A percentile compares a stretch with the other conserved stretches of the same genome.
These are phyloP conservation scores for Phycomyces blakesleeanus DNA, from an alignment of 192 early-diverging fungal genomes.

Conservation along the genomic window DNA sequence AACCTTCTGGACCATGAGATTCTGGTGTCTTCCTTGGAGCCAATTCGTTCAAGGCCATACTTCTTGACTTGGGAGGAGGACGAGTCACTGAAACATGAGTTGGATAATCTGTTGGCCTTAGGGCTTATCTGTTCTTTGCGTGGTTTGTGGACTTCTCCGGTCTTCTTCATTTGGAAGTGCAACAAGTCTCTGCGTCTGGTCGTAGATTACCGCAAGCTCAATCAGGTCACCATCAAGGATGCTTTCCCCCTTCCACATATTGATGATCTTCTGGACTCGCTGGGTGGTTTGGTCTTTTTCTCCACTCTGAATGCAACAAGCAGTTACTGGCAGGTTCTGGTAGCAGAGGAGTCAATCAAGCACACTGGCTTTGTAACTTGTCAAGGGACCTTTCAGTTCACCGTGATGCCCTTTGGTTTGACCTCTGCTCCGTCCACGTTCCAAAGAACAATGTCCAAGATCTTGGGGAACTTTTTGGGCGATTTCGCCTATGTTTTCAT, in stretches of 20 bases:
- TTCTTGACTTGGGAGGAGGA: neutral
- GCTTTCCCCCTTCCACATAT: conserved; percentile 38
- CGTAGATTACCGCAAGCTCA: conserved; percentile 42
- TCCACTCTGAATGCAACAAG: conserved; percentile 14
- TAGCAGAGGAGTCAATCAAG: neutral
- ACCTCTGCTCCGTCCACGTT: conserved; percentile 61
- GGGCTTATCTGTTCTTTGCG: neutral
- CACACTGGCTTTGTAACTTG: conserved; percentile 33
- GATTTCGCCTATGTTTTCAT: conserved; percentile 23
- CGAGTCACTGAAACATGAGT: neutral
- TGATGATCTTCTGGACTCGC: conserved; percentile 21
- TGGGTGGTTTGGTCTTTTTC: conserved; percentile 22
- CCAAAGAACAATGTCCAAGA: conserved; percentile 15
- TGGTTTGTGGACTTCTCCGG: conserved; percentile 19
- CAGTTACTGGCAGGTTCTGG: conserved; percentile 24
- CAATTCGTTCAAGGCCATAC: neutral
- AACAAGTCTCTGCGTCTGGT: conserved; percentile 30
- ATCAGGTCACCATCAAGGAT: conserved; percentile 37
- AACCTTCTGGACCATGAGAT: neutral
- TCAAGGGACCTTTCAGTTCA: conserved; percentile 47
- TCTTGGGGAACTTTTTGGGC: neutral
- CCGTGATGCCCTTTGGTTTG: conserved; percentile 61
- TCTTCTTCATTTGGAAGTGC: conserved; percentile 40
- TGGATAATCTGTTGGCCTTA: neutral
- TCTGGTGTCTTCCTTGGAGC: neutral